phyloP scores from a whole-genome alignment of 306 rosid species.

The Vicia faba region DNA sequence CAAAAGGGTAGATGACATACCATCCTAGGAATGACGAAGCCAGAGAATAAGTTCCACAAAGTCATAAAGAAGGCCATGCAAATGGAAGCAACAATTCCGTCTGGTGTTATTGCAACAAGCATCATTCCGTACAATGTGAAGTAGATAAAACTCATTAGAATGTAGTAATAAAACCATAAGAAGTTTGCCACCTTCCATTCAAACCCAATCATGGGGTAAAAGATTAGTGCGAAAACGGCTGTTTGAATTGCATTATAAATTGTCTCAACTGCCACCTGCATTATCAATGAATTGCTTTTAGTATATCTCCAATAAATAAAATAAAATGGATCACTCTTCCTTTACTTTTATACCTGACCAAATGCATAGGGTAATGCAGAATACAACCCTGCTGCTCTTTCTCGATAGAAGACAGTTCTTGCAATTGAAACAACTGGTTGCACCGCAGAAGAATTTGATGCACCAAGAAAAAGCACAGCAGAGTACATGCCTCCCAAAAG shows the following conservation, averaged over 20 bases:
- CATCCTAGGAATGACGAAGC: constrained; percentile 50
- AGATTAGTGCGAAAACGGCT: constrained; percentile 37
- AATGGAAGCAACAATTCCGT: too few species aligned
- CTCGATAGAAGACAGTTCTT: constrained; percentile 76
- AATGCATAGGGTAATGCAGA: constrained; percentile 50
- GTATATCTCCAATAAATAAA: neutral
- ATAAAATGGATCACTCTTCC: neutral
- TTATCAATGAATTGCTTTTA: constrained; percentile 6
- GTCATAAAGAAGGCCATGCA: constrained; percentile 40
- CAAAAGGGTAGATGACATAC: constrained; percentile 39
- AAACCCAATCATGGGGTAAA: constrained; percentile 68
- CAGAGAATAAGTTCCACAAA: constrained; percentile 72
- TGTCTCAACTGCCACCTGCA: constrained; percentile 74
- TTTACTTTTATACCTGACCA: constrained; percentile 38
- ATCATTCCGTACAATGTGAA: constrained; percentile 84
- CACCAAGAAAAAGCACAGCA: constrained; percentile 42
- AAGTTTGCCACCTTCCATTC: constrained; percentile 55
- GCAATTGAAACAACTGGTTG: constrained; percentile 61
- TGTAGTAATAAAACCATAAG: constrained; percentile 64
- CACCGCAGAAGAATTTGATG: constrained; percentile 40
- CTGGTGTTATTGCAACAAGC: constrained; percentile 48
- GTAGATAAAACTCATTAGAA: constrained; percentile 62
- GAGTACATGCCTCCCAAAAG: constrained; percentile 69
- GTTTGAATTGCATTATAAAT: constrained; percentile 60
- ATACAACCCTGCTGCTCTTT: constrained; percentile 54